phyloP scores from a whole-genome alignment of 1,284 basidiomycete genomes.

The Wallemia ichthyophaga region DNA sequence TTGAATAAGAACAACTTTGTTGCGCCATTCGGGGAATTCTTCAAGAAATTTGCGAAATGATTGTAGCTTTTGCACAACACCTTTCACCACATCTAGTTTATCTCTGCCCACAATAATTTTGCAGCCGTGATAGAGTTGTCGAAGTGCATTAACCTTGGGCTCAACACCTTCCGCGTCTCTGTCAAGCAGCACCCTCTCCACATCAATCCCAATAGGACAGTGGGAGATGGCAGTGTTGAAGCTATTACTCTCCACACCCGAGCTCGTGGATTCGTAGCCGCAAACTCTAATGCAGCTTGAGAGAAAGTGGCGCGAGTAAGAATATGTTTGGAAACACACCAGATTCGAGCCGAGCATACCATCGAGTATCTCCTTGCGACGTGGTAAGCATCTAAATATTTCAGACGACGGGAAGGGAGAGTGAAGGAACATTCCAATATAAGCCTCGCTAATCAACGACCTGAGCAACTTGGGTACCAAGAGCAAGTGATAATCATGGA shows the following conservation, averaged over 20 bases:
- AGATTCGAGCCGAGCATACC: slow-evolving; percentile 95
- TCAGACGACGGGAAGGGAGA: slow-evolving; percentile 93
- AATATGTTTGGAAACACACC: slow-evolving; percentile 90
- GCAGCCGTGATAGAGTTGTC: slow-evolving; percentile 70
- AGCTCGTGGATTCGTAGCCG: slow-evolving; percentile 60
- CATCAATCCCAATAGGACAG: slow-evolving; percentile 93
- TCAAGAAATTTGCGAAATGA: slow-evolving; percentile 84
- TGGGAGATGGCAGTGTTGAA: slow-evolving; percentile 59
- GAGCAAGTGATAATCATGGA: slow-evolving; percentile 77
- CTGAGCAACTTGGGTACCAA: slow-evolving; percentile 65
- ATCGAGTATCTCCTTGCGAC: slow-evolving; percentile 71
- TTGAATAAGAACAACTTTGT: slow-evolving; percentile 38
- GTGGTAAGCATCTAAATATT: slow-evolving; percentile 77
- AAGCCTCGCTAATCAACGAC: slow-evolving; percentile 39
- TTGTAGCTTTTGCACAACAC: slow-evolving; percentile 84
- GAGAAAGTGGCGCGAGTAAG: slow-evolving; percentile 81
- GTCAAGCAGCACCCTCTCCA: slow-evolving; percentile 57
- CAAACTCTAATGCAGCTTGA: slow-evolving; percentile 86
- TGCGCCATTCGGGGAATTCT: slow-evolving; percentile 85
- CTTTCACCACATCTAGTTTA: slow-evolving; percentile 93
- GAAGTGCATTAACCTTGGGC: slow-evolving; percentile 63
- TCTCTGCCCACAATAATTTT: slow-evolving; percentile 98
- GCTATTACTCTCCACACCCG: slow-evolving; percentile 69
- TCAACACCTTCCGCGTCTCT: slow-evolving; percentile 42
- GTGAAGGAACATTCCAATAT: slow-evolving; percentile 79